Evolutionary conservation across 2,329 filamentous ascomycete genomes (phyloP).

Genomic region (Pyrenophora tritici-repentis): DNA sequence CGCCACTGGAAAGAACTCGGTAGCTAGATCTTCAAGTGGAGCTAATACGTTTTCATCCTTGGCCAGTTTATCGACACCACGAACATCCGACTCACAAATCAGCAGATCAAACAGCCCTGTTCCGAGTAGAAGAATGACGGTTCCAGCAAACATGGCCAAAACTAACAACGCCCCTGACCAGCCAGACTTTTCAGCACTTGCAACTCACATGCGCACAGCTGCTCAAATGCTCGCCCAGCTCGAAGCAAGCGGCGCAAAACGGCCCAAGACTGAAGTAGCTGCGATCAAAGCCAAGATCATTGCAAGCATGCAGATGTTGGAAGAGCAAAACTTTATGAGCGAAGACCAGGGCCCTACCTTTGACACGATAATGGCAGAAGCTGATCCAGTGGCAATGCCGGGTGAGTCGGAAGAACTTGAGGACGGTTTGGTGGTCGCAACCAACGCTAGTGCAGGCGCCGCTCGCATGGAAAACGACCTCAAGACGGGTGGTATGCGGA

Average conservation of each 20-base stretch:
- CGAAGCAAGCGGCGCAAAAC: slow-evolving; percentile 78
- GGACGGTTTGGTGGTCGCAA: slow-evolving; percentile 57
- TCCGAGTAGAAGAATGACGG: slow-evolving; percentile 63
- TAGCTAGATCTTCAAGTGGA: slow-evolving; percentile 65
- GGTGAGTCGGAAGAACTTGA: slow-evolving; percentile 60
- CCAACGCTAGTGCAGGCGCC: slow-evolving; percentile 73
- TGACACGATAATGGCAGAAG: slow-evolving; percentile 79
- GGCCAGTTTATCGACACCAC: slow-evolving; percentile 67
- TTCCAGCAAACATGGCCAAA: slow-evolving; percentile 56
- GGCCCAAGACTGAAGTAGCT: slow-evolving; percentile 78
- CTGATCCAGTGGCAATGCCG: slow-evolving; percentile 59
- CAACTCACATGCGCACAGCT: slow-evolving; percentile 85
- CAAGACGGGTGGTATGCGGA: slow-evolving; percentile 81
- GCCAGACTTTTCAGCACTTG: slow-evolving; percentile 79
- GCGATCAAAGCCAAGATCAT: slow-evolving; percentile 86
- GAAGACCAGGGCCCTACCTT: slow-evolving; percentile 77
- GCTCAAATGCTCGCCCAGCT: slow-evolving; percentile 86
- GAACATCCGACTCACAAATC: slow-evolving; percentile 69
- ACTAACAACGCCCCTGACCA: slow-evolving; percentile 65
- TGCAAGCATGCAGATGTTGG: slow-evolving; percentile 84
- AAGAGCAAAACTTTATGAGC: slow-evolving; percentile 81
- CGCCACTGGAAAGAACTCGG: slow-evolving; percentile 31
- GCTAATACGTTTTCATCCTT: slow-evolving; percentile 64
- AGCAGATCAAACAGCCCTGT: slow-evolving; percentile 72
- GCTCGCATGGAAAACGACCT: slow-evolving; percentile 89